phyloP scores from a whole-genome alignment of 768 basidiomycete genomes.

The Lepiota brunneoincarnata region DNA sequence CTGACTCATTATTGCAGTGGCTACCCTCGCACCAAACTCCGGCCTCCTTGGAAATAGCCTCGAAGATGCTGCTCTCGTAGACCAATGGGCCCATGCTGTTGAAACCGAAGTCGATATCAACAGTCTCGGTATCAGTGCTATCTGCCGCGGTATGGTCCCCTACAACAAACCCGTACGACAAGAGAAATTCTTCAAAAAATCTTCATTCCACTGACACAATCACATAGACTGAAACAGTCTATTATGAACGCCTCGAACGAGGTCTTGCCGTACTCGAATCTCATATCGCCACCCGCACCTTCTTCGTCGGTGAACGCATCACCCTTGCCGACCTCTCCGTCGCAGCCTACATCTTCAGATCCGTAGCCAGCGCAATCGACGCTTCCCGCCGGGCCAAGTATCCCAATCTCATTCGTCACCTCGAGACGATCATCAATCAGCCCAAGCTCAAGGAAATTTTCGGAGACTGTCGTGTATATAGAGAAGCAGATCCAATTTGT shows the following conservation, averaged over 20 bases:
- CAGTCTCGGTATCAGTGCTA: constrained; percentile 33
- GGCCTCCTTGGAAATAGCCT: constrained; percentile 65
- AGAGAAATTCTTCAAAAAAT: constrained; percentile 8
- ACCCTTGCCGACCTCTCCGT: constrained; percentile 85
- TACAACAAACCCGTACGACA: constrained; percentile 80
- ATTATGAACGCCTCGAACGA: constrained; percentile 52
- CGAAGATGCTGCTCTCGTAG: constrained; percentile 72
- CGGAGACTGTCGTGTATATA: constrained; percentile 51
- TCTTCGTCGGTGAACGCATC: constrained; percentile 92
- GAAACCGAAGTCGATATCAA: constrained; percentile 58
- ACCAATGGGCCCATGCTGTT: constrained; percentile 81
- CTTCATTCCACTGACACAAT: not conserved
- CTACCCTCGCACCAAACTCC: constrained; percentile 71
- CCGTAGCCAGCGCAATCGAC: constrained; percentile 60
- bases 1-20: constrained; percentile 48
- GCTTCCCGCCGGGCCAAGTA: constrained; percentile 59
- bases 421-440: constrained; percentile 88
- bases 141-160: constrained; percentile 51
- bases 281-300: constrained; percentile 78
- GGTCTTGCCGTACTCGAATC: constrained; percentile 67
- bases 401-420: constrained; percentile 78
- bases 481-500: constrained; percentile 73
- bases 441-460: constrained; percentile 68
- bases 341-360: constrained; percentile 55
- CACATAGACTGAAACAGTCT: constrained; percentile 52